Percentiles rank a stretch among this genome's conserved stretches.
These are phyloP conservation scores for Mycocentrospora acerina DNA, from an alignment of 2,329 filamentous ascomycete species.

Conservation along the genomic window DNA sequence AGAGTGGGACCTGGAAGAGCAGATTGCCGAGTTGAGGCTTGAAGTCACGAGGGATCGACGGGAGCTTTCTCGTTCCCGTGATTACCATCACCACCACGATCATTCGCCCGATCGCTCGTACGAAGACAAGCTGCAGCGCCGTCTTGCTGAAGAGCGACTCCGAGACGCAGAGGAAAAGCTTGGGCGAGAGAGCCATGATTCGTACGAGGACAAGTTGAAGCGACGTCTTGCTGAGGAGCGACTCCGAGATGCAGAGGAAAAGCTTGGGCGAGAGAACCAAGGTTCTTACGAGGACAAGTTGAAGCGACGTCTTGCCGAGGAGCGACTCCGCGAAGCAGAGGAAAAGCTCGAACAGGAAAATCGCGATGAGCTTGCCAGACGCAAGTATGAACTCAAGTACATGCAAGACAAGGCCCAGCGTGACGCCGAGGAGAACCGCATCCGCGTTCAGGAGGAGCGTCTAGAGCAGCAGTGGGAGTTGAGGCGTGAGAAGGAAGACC, in stretches of 20 bases:
- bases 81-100: constrained; percentile 22
- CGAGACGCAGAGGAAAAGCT: constrained; percentile 38
- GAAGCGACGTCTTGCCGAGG: constrained; percentile 38
- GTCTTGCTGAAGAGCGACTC: constrained; percentile 37
- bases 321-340: constrained; percentile 41
- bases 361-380: constrained; percentile 41
- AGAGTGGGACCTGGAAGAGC: constrained; percentile 39
- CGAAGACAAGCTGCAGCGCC: constrained; percentile 35
- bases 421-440: constrained; percentile 30
- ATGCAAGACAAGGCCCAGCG: constrained; percentile 38
- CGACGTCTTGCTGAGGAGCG: constrained; percentile 37
- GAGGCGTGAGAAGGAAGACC: constrained; percentile 31
- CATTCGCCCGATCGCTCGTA: constrained; percentile 25
- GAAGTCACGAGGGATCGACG: constrained; percentile 24
- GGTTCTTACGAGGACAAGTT: constrained; percentile 29
- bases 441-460: constrained; percentile 30
- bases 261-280: constrained; percentile 27
- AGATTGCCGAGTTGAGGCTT: constrained; percentile 33
- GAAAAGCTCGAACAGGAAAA: constrained; percentile 34
- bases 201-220: constrained; percentile 33
- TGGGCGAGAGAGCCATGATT: constrained; percentile 34
- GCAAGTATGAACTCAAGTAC: constrained; percentile 38
- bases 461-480: constrained; percentile 36
- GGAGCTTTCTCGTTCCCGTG: constrained; percentile 18
- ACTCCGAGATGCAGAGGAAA: constrained; percentile 40